These are phyloP conservation scores for Phytophthora cajani DNA, from an alignment of 352 stramenopile species.

Conservation along the genomic window DNA sequence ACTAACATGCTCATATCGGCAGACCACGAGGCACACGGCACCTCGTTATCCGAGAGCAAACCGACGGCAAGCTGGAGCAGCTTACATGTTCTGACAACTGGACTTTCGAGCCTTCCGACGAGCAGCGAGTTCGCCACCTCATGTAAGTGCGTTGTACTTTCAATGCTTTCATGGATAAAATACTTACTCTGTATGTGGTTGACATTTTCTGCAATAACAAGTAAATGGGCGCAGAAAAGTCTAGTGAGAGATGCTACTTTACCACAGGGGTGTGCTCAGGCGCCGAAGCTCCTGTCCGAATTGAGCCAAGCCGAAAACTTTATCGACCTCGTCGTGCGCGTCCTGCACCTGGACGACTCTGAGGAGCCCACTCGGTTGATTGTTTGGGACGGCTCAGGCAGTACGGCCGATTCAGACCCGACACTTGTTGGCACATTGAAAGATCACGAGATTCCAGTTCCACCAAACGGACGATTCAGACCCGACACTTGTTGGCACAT, in stretches of 20 bases:
- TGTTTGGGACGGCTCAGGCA: constrained; percentile 75
- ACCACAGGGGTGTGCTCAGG: constrained; percentile 49
- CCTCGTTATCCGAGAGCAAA: constrained; percentile 57
- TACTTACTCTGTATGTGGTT: background rate
- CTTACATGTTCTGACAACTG: constrained; percentile 58
- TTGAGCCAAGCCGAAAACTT: constrained; percentile 57
- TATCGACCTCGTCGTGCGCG: constrained; percentile 66
- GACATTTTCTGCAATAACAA: constrained; percentile 20
- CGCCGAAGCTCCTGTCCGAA: constrained; percentile 50
- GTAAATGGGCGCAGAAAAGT: constrained; percentile 52
- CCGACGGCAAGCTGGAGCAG: constrained; percentile 43
- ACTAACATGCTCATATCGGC: background rate
- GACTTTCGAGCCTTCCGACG: constrained; percentile 70
- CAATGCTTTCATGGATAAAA: background rate
- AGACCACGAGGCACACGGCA: constrained; percentile 58
- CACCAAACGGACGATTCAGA: constrained; percentile 39
- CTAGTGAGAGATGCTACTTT: constrained; percentile 58
- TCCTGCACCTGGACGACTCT: constrained; percentile 51
- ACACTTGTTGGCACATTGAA: constrained; percentile 30
- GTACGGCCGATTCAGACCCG: constrained; percentile 20
- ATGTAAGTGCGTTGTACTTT: constrained; percentile 36
- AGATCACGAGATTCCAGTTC: constrained; percentile 22
- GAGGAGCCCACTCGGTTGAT: constrained; percentile 47
- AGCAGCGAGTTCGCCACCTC: constrained; percentile 47
- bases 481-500: constrained; percentile 14